phyloP scores from a whole-genome alignment of 2,329 filamentous ascomycete genomes.

The Nectriaceae sp. region DNA sequence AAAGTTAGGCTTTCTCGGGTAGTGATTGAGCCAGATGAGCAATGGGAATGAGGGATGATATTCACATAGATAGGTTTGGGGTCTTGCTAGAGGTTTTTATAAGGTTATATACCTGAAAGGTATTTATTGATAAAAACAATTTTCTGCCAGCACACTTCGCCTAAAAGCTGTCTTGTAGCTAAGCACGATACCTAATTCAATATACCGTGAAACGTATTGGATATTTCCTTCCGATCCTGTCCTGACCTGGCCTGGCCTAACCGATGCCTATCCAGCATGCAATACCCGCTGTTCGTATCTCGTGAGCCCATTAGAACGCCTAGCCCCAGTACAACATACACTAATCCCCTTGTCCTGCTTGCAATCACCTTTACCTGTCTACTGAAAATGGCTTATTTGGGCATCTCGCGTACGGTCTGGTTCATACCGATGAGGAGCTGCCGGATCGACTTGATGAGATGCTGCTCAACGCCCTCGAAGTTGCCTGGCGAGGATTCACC shows the following conservation, averaged over 20 bases:
- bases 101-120: too few relatives aligned
- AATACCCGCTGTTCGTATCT: not conserved
- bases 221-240: not conserved
- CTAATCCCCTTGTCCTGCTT: not conserved
- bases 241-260: not conserved
- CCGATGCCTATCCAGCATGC: not conserved
- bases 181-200: not conserved
- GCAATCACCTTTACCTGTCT: not conserved
- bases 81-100: not conserved
- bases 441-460: constrained; percentile 43
- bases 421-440: constrained; percentile 43
- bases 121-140: not conserved
- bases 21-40: not conserved
- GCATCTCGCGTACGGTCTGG: constrained; percentile 24
- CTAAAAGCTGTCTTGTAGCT: not conserved
- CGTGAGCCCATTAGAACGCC: not conserved
- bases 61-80: not conserved
- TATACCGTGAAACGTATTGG: not conserved
- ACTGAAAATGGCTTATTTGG: not conserved
- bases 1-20: not conserved
- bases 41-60: not conserved
- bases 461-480: constrained; percentile 43
- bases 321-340: not conserved
- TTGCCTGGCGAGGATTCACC: constrained; percentile 33
- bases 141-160: not conserved